These are phyloP conservation scores for Camellia sinensis DNA, from an alignment of 148 eudicot genomes.

Conservation along the genomic window DNA sequence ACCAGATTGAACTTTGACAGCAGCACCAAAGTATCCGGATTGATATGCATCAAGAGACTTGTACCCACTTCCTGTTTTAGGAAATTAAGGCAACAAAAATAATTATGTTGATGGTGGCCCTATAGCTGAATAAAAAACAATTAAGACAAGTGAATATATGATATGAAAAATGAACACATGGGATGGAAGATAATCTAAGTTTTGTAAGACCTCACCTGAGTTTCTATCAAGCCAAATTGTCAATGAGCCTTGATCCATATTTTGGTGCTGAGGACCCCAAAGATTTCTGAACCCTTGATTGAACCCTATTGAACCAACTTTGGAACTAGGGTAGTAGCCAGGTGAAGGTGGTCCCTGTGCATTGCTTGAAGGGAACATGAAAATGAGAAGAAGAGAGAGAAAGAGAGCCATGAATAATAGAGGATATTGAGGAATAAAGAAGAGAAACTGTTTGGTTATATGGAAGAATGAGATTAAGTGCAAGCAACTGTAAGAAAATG, in stretches of 20 bases:
- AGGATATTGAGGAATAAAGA: background rate
- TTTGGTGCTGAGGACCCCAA: slow-evolving; percentile 54
- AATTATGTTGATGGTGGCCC: background rate
- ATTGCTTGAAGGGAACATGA: slow-evolving; percentile 23
- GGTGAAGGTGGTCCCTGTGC: slow-evolving; percentile 50
- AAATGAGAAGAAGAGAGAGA: slow-evolving; percentile 20
- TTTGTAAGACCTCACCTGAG: slow-evolving; percentile 42
- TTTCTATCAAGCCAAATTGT: slow-evolving; percentile 43
- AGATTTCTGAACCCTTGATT: slow-evolving; percentile 31
- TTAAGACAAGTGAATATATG: background rate
- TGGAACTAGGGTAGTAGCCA: slow-evolving; percentile 52
- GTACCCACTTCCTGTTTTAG: slow-evolving; percentile 19
- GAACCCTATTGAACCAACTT: slow-evolving; percentile 29
- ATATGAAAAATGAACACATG: background rate
- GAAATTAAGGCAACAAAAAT: background rate
- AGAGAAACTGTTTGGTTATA: no score
- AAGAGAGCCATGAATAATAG: slow-evolving; percentile 17
- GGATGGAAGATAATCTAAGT: background rate
- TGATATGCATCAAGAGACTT: slow-evolving; percentile 15
- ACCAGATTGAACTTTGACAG: slow-evolving; percentile 24
- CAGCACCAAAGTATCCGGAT: slow-evolving; percentile 29
- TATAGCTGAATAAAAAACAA: background rate
- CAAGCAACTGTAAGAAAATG: background rate
- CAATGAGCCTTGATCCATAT: slow-evolving; percentile 26
- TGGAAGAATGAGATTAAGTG: background rate